Evolutionary conservation across 345 rosid genomes (phyloP), one percentile per base, ranked within the genome.

Genomic region (Dimocarpus longan): DNA sequence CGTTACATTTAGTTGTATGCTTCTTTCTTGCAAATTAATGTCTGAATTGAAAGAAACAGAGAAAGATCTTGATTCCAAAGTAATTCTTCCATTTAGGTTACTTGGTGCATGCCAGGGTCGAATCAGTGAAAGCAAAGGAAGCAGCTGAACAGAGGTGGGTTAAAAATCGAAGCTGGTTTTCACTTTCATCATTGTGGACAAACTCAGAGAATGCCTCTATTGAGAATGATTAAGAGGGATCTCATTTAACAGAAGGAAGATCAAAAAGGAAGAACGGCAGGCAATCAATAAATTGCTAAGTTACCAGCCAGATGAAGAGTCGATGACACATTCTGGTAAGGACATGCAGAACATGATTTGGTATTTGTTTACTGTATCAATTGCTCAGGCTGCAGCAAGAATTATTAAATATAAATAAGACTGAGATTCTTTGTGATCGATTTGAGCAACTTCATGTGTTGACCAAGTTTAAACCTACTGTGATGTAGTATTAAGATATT

Each of bases 51-150:
- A 97, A 85, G 98, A 89, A 81, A 92, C 92, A 66, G 99, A 96
- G 84, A 94, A 81, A 84, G 91, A 96, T 87, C 95, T 96, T 32
- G 98, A 94, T 85, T 88, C 92, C 56, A 94, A 96, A 93, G 97
- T 96, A 77, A 90, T 96, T 88, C 93, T 96, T 71, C 79, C 94
- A 67, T 96, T 98, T 97, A 94, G 99, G 99, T 96, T 96, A 80
- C 98, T 96, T 83, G 37, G 99, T 97, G 70, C 99, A 96, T 91
- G 99, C 95, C 60, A 96, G 93, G 91, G 91, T 90, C 87, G 98
- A 96, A 89, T 90, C 97, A 76, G 95, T 92, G 59, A 93, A 86
- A 82, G 88, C 91, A 16, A 96, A 93, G 87, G 98, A 94, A 86
- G 99, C 92, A 75, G 99, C 99, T 74, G 95, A 93, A 82, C 92